phyloP scores from a whole-genome alignment of 1,139 yeast genomes.

The Scheffersomyces titani region DNA sequence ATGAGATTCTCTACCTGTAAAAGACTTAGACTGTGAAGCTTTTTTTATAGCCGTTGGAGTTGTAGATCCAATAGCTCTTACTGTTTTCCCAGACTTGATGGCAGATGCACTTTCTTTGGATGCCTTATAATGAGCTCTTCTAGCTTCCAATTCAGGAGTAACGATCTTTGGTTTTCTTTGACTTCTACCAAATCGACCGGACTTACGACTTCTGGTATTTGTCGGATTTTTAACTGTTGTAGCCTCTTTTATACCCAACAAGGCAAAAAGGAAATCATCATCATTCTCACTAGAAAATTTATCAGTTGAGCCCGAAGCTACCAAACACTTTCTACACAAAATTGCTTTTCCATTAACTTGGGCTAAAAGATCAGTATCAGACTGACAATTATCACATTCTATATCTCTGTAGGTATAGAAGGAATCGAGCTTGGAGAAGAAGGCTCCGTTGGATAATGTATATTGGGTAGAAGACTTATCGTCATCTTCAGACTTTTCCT shows the following conservation, averaged over 20 bases:
- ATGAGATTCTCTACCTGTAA: neutral
- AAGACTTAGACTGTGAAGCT: neutral
- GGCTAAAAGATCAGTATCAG: conserved; percentile 42
- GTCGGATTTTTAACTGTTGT: conserved; percentile 17
- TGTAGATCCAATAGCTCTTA: conserved; percentile 38
- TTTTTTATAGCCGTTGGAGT: neutral
- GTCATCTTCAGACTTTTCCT: conserved; percentile 41
- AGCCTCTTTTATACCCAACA: conserved; percentile 52
- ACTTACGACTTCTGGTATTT: conserved; percentile 21
- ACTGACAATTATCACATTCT: conserved; percentile 46
- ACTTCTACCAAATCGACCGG: conserved; percentile 29
- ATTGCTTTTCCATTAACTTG: conserved; percentile 29
- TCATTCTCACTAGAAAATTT: conserved; percentile 47
- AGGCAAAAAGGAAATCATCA: conserved; percentile 47
- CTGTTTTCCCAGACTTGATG: conserved; percentile 43
- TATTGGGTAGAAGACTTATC: conserved; percentile 54
- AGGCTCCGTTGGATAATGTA: conserved; percentile 54
- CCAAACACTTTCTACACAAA: conserved; percentile 44
- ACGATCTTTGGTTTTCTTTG: conserved; percentile 23
- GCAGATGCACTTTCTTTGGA: conserved; percentile 33
- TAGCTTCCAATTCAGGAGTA: conserved; percentile 37
- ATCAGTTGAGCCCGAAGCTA: conserved; percentile 13
- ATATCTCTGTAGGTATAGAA: conserved; percentile 54
- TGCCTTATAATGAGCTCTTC: conserved; percentile 40
- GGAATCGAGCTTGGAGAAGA: conserved; percentile 48